phyloP scores from a whole-genome alignment of 139 green algal species.

The Chlamydomonas asymmetrica region DNA sequence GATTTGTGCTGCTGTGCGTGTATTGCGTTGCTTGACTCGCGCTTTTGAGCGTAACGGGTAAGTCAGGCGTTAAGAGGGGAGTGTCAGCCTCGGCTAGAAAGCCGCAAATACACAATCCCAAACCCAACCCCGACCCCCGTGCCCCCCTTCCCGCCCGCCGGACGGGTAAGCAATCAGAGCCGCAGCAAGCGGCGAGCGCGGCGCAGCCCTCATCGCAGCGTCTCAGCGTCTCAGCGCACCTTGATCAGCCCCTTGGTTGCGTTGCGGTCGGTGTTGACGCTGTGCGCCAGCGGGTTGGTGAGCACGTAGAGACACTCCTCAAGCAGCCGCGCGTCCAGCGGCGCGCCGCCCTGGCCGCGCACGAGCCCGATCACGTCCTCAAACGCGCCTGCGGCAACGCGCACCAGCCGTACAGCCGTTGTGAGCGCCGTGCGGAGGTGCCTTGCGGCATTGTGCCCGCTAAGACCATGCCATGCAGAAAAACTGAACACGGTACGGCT shows the following conservation, averaged over 20 bases:
- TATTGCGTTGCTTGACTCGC: too few relatives aligned
- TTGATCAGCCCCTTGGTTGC: neutral
- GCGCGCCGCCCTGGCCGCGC: neutral
- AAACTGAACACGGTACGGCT: neutral
- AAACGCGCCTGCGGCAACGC: slow-evolving; percentile 1
- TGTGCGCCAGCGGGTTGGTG: slow-evolving; percentile 12
- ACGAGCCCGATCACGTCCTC: neutral
- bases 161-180: too few relatives aligned
- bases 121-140: neutral
- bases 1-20: too few relatives aligned
- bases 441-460: too few relatives aligned
- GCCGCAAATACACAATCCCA: neutral
- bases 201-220: neutral
- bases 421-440: too few relatives aligned
- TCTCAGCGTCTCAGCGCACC: neutral
- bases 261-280: slow-evolving; percentile 1
- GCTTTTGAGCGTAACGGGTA: too few relatives aligned
- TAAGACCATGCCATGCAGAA: neutral
- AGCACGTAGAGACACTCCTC: slow-evolving; percentile 24
- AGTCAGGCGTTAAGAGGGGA: too few relatives aligned
- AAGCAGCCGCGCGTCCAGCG: slow-evolving; percentile 13
- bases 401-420: neutral
- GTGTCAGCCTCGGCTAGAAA: too few relatives aligned
- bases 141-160: neutral
- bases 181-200: neutral